Conservation (phyloP, 164 flowering plant genomes). For the Chimonanthus praecox region DNA sequence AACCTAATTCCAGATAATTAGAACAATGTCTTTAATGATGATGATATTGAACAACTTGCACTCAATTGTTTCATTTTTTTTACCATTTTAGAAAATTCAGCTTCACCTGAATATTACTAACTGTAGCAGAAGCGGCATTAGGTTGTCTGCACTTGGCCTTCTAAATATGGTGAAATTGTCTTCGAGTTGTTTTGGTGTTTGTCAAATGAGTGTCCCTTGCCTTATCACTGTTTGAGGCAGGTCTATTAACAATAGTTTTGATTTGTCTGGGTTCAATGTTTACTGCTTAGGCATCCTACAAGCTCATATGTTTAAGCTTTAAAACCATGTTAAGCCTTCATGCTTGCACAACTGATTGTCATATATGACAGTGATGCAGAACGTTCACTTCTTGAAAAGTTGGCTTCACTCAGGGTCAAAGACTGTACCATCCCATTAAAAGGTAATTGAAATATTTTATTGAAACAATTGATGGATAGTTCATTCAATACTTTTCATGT, state of each 20-base stretch:
- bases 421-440: constrained; percentile 9
- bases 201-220: background rate
- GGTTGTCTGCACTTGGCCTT: no score
- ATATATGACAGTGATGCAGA: constrained; percentile 44
- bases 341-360: background rate
- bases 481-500: background rate
- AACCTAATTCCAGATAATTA: no score
- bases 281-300: background rate
- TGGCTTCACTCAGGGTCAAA: constrained; percentile 44
- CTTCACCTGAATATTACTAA: no score
- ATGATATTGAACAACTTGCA: no score
- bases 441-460: constrained; percentile 8
- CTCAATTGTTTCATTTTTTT: no score
- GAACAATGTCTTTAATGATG: no score
- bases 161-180: background rate
- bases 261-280: background rate
- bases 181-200: background rate
- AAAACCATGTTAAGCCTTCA: no score
- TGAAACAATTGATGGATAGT: background rate
- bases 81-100: no score
- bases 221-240: background rate
- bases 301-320: no score
- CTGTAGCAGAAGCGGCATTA: no score
- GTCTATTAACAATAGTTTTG: background rate
- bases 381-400: constrained; percentile 47